Evolutionary conservation across 1,139 yeast genomes (phyloP).

Genomic region (Protomyces inundatus): DNA sequence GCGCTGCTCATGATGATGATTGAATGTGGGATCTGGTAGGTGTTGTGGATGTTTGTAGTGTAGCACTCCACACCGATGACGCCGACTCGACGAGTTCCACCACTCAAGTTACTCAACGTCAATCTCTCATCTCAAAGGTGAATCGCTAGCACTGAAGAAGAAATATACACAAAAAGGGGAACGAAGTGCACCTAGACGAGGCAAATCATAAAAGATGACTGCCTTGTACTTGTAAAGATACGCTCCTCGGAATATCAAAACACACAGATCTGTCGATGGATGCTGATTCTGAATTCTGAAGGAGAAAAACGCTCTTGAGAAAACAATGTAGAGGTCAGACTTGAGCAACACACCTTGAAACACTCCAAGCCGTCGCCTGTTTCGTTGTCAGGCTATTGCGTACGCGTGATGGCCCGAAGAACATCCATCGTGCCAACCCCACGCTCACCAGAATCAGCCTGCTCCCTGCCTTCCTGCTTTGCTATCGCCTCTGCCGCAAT

Average conservation of each 20-base stretch:
- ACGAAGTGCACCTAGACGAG: no score
- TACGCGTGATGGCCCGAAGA: conserved; percentile 7
- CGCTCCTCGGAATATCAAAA: no score
- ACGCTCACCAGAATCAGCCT: conserved; percentile 27
- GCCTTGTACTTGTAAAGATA: no score
- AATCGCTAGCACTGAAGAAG: background rate
- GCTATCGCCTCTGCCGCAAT: conserved; percentile 28
- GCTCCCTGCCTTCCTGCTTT: conserved; percentile 20
- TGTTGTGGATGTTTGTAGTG: background rate
- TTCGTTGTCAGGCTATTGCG: no score
- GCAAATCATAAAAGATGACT: no score
- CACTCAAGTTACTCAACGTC: background rate
- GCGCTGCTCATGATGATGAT: conserved; percentile 6
- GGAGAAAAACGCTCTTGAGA: no score
- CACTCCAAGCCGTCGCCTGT: no score
- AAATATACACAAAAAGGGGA: background rate
- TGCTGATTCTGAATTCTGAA: no score
- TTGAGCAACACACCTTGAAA: no score
- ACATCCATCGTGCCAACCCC: conserved; percentile 30
- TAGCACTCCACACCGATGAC: background rate
- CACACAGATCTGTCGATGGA: no score
- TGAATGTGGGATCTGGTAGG: no score
- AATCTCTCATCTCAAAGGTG: background rate
- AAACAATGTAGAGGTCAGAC: no score
- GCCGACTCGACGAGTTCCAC: background rate